Base-by-base conservation (phyloP, 768 basidiomycete genomes). In the Porpolomopsis calyptriformis region DNA sequence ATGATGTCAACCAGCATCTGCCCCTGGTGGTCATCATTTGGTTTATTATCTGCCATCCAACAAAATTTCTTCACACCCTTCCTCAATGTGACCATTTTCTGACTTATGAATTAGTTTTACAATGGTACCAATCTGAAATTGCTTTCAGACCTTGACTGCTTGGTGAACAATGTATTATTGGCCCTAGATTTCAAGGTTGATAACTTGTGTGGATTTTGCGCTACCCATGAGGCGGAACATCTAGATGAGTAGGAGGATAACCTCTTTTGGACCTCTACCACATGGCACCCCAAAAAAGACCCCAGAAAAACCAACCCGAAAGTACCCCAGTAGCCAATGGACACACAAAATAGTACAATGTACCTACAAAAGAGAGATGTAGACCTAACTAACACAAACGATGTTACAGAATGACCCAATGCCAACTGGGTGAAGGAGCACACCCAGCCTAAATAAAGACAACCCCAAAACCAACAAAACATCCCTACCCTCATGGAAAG, bases 71-170 rank as follows among this genome's bases (percentile, higher is more conserved):
- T n/a, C n/a, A n/a, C n/a, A n/a, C n/a, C n/a, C n/a, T n/a, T n/a
- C n/a, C n/a, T n/a, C n/a, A n/a, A 18, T 34, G 18, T 34, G n/a
- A n/a, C n/a, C 18, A 34, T 34, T 18, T 18, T 34, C 22, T 36
- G 38, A 12, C 11, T n/a, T 16, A 22, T 25, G 20, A 19, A 24
- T n/a, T 67, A 65, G 65, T 55, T 57, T 4, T 64, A 50, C 48
- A 1, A 56, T 59, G 1, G 56, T 4, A 34, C 60, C 0, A 57
- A 37, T n/a, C 16, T 38, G 2, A 68, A 67, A 40, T 64, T 65
- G 1, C 42, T 45, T 7, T 26, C 29, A 1, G 62, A 63, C 24
- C 35, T 64, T 1, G 44, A 66, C 18, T 46, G 48, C 0, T 55
- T 69, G 0, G 58, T 62, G 19, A 29, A 59, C 16, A 51, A 51